phyloP scores from a whole-genome alignment of 23 red algal genomes.

The Pyropia haitanensis region DNA sequence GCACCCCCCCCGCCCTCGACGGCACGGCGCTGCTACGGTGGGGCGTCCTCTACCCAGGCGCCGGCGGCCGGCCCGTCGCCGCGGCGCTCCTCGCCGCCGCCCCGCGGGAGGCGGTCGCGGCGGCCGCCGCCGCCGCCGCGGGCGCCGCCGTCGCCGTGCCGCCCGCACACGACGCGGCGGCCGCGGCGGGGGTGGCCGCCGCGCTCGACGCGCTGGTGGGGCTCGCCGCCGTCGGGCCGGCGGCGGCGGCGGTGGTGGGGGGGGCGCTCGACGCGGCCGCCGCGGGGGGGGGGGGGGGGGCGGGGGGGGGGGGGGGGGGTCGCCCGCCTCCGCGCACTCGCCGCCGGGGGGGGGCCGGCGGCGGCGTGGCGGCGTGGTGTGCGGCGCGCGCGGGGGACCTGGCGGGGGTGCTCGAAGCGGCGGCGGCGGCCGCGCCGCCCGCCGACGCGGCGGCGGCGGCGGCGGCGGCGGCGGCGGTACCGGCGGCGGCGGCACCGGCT shows the following conservation, averaged over 20 bases:
- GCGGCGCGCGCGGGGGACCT: conserved; percentile 4
- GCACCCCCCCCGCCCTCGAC: no score
- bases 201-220: background rate
- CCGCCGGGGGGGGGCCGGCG: no score
- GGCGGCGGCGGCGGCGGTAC: background rate
- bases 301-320: background rate
- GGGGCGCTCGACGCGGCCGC: background rate
- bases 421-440: background rate
- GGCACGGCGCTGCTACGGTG: no score
- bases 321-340: background rate
- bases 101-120: background rate
- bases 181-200: conserved; percentile 8
- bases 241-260: background rate
- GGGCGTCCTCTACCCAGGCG: no score
- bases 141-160: background rate
- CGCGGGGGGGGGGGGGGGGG: background rate
- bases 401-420: background rate
- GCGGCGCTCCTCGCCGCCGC: no score
- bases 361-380: background rate
- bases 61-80: no score
- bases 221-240: conserved; percentile 3
- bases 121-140: background rate
- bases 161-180: conserved; percentile 1
- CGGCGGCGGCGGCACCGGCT: background rate
- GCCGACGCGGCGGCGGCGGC: background rate